Conservation (phyloP, 2,329 filamentous ascomycete species). For the Septoria petroselini region DNA sequence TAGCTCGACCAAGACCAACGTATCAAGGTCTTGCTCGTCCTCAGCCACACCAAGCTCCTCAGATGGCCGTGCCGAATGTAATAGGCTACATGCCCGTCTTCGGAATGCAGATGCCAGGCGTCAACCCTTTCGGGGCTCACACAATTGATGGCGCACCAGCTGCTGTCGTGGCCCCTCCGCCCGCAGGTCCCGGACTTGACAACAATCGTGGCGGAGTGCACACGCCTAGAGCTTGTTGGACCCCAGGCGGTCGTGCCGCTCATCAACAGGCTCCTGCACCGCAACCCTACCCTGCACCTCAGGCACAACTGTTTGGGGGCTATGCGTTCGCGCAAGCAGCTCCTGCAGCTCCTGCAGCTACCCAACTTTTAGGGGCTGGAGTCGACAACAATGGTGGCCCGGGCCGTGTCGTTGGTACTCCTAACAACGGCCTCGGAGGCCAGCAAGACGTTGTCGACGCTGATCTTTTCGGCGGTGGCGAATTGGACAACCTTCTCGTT, state of each 20-base stretch:
- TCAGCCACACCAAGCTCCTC: constrained; percentile 10
- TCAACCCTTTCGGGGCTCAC: neutral
- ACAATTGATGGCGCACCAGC: neutral
- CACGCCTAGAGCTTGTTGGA: no score
- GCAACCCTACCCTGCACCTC: neutral
- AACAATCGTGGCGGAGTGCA: no score
- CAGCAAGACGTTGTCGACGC: constrained; percentile 14
- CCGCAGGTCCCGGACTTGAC: neutral
- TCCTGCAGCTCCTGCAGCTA: neutral
- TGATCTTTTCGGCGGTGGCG: constrained; percentile 15
- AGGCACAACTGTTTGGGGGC: neutral
- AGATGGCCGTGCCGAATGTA: neutral
- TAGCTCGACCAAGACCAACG: constrained; percentile 12
- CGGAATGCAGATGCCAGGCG: neutral
- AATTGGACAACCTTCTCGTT: no score
- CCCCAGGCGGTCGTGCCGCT: no score
- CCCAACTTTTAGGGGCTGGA: no score
- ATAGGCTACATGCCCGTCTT: constrained; percentile 9
- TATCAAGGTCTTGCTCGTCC: constrained; percentile 13
- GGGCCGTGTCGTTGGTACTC: constrained; percentile 9
- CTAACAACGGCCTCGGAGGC: constrained; percentile 13
- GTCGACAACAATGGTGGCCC: neutral
- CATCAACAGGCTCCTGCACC: no score
- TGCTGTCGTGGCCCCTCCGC: neutral
- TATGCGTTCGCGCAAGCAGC: neutral